A percentile compares a stretch with the other conserved stretches of the same genome.
phyloP scores from a whole-genome alignment of 768 basidiomycete species.

The Termitomyces sp. region DNA sequence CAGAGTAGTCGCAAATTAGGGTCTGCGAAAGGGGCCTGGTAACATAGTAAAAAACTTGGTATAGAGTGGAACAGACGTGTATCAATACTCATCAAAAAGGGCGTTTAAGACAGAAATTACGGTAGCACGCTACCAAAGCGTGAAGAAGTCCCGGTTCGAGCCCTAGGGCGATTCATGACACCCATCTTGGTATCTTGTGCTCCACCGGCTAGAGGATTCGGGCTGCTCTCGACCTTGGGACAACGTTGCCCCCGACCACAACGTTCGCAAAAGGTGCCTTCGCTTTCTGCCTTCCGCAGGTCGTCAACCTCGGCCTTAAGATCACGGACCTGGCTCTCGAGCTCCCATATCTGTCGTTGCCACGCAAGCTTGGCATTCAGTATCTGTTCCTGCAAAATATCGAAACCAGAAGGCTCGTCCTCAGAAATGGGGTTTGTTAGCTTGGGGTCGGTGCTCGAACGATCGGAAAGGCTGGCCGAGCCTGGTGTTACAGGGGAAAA shows the following conservation, averaged over 20 bases:
- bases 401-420: constrained; percentile 44
- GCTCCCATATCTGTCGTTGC: constrained; percentile 72
- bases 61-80: constrained; percentile 14
- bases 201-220: background rate
- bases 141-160: constrained; percentile 60
- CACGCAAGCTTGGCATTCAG: constrained; percentile 54
- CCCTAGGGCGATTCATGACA: constrained; percentile 62
- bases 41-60: constrained; percentile 12
- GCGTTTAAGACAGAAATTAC: constrained; percentile 11
- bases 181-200: constrained; percentile 26
- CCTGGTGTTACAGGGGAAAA: constrained; percentile 37
- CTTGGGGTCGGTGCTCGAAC: constrained; percentile 27
- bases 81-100: background rate
- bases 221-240: background rate
- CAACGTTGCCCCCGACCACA: constrained; percentile 53
- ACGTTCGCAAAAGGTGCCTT: constrained; percentile 45
- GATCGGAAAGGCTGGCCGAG: constrained; percentile 13
- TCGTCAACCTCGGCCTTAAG: constrained; percentile 67
- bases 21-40: constrained; percentile 4
- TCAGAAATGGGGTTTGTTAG: constrained; percentile 22
- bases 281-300: constrained; percentile 35
- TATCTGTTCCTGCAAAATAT: constrained; percentile 61
- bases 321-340: constrained; percentile 70
- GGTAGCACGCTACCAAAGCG: constrained; percentile 58
- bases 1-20: constrained; percentile 2